These are phyloP conservation scores for Gloeopeniophorella convolvens DNA, from an alignment of 768 basidiomycete species.

Conservation along the genomic window DNA sequence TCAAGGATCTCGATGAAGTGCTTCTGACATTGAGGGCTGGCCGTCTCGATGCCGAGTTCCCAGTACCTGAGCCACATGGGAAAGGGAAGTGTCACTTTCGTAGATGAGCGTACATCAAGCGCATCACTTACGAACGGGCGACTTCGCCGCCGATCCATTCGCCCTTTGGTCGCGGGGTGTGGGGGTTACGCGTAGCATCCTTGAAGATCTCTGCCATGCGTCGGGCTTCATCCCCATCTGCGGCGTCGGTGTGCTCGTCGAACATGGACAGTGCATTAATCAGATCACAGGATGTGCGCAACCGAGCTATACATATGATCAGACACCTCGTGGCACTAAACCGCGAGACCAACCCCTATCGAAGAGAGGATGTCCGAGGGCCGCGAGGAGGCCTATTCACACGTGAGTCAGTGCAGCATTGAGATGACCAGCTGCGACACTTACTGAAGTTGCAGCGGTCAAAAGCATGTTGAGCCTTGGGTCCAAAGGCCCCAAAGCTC, in stretches of 20 bases:
- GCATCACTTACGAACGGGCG: conserved; percentile 8
- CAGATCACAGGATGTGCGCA: conserved; percentile 14
- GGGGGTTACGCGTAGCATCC: conserved; percentile 17
- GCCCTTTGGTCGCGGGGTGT: conserved; percentile 7
- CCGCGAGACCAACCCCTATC: not conserved
- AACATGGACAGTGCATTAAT: conserved; percentile 8
- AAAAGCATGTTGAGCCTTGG: conserved; percentile 8
- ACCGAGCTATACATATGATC: not conserved
- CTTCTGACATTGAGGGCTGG: conserved; percentile 1
- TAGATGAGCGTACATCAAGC: not conserved
- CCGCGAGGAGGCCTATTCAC: conserved; percentile 17
- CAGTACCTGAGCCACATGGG: conserved; percentile 8
- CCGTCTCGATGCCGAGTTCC: conserved; percentile 8
- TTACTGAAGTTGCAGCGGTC: conserved; percentile 19
- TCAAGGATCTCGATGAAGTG: conserved; percentile 2
- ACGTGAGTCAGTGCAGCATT: not conserved
- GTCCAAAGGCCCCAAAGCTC: conserved; percentile 11
- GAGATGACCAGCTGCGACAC: not conserved
- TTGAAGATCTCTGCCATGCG: conserved; percentile 5
- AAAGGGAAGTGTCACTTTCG: not conserved
- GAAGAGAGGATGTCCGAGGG: conserved; percentile 15
- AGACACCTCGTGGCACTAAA: not conserved
- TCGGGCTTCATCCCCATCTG: not conserved
- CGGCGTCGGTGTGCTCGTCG: conserved; percentile 17
- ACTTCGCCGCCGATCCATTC: conserved; percentile 14